Conservation (phyloP, 75 land plant genomes). For the Ceratopteris richardii region DNA sequence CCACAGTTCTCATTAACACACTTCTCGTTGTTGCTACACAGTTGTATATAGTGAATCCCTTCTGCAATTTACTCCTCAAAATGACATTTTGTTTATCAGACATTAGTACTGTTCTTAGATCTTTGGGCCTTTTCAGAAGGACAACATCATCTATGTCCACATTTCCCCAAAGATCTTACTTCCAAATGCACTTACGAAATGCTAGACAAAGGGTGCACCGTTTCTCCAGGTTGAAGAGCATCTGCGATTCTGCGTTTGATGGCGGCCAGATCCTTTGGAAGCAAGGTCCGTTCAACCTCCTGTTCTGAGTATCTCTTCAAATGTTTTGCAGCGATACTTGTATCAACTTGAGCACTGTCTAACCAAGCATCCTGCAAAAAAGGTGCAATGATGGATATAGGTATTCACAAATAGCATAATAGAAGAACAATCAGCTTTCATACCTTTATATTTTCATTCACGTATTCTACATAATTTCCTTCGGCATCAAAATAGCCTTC, state of each 20-base stretch:
- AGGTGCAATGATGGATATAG: neutral
- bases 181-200: slow-evolving; percentile 1
- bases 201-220: slow-evolving; percentile 34
- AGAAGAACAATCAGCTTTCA: neutral
- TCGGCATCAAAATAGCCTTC: slow-evolving; percentile 89
- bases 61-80: no score
- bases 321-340: slow-evolving; percentile 31
- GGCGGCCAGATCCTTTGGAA: slow-evolving; percentile 46
- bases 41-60: no score
- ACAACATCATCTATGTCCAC: neutral
- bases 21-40: no score
- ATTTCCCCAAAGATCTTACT: neutral
- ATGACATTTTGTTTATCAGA: no score
- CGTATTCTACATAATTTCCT: slow-evolving; percentile 92
- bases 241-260: slow-evolving; percentile 81
- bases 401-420: neutral
- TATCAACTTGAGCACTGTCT: slow-evolving; percentile 66
- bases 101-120: no score
- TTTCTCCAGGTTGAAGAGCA: slow-evolving; percentile 82
- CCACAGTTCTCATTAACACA: no score
- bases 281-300: slow-evolving; percentile 36
- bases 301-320: slow-evolving; percentile 19
- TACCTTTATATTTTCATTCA: slow-evolving; percentile 56
- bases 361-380: slow-evolving; percentile 89
- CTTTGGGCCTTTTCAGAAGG: no score